Evolutionary conservation across 345 rosid genomes (phyloP).

Genomic region (Eutrema heterophyllum): DNA sequence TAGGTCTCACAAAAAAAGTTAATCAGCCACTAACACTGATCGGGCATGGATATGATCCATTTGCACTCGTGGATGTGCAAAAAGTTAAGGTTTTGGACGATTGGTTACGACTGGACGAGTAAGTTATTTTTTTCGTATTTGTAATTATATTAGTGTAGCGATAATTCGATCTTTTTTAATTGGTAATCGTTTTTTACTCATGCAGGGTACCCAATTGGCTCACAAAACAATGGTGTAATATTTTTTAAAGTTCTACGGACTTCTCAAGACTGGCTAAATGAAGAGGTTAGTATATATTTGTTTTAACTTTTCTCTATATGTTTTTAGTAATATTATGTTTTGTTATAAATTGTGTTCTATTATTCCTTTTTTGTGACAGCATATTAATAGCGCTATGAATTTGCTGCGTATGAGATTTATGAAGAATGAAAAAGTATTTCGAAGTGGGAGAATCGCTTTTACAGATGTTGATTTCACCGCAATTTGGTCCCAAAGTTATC

Average conservation of each 20-base stretch:
- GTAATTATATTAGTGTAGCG: background rate
- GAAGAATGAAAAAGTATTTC: background rate
- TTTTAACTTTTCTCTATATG: background rate
- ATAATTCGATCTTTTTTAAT: background rate
- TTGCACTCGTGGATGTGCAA: too few species aligned
- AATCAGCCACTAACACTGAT: too few species aligned
- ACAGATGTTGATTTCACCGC: background rate
- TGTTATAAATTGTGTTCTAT: background rate
- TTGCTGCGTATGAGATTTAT: background rate
- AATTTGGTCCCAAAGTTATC: background rate
- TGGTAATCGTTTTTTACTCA: background rate
- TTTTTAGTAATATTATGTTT: background rate
- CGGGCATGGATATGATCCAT: too few species aligned
- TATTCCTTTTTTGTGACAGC: background rate
- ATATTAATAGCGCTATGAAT: background rate
- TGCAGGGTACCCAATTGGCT: background rate
- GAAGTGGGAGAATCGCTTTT: background rate
- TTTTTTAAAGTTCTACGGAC: background rate
- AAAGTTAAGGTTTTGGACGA: too few species aligned
- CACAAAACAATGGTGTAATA: background rate
- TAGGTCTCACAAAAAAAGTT: too few species aligned
- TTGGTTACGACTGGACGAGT: too few species aligned
- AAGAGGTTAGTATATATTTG: background rate
- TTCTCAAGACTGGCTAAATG: background rate
- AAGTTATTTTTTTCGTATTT: too few species aligned